Evolutionary conservation across 1,284 basidiomycete genomes (phyloP).

Genomic region (Malassezia vespertilionis): DNA sequence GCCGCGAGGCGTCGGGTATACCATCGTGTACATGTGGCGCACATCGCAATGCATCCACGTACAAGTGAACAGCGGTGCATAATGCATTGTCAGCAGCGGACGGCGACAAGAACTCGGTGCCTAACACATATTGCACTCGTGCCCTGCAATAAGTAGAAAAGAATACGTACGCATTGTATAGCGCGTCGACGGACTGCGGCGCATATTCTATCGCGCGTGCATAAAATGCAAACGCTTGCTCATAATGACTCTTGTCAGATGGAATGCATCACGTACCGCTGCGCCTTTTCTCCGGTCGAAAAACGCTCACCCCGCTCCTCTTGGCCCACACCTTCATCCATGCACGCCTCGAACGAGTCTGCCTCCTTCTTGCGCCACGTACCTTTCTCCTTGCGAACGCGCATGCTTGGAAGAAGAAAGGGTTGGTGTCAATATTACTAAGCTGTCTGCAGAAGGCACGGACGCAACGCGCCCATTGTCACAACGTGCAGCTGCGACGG

Average conservation of each 20-base stretch:
- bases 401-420: too few relatives aligned
- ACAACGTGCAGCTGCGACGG: too few relatives aligned
- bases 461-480: too few relatives aligned
- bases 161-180: slow-evolving; percentile 14
- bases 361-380: background rate
- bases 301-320: slow-evolving; percentile 17
- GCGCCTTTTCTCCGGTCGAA: slow-evolving; percentile 8
- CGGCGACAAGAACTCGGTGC: slow-evolving; percentile 4
- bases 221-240: slow-evolving; percentile 3
- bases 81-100: slow-evolving; percentile 1
- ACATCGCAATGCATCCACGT: background rate
- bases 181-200: slow-evolving; percentile 7
- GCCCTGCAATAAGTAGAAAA: background rate
- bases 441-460: too few relatives aligned
- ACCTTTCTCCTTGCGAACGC: background rate
- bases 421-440: too few relatives aligned
- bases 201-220: background rate
- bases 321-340: slow-evolving; percentile 16
- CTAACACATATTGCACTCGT: slow-evolving; percentile 13
- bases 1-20: slow-evolving; percentile 4
- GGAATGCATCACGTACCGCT: slow-evolving; percentile 1
- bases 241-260: slow-evolving; percentile 10
- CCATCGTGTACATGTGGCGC: background rate
- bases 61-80: background rate
- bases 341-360: slow-evolving; percentile 13